Percentiles rank a stretch among this genome's conserved stretches.
Conservation (phyloP, 2,329 filamentous ascomycete species). For the Botryosphaeria dothidea region DNA sequence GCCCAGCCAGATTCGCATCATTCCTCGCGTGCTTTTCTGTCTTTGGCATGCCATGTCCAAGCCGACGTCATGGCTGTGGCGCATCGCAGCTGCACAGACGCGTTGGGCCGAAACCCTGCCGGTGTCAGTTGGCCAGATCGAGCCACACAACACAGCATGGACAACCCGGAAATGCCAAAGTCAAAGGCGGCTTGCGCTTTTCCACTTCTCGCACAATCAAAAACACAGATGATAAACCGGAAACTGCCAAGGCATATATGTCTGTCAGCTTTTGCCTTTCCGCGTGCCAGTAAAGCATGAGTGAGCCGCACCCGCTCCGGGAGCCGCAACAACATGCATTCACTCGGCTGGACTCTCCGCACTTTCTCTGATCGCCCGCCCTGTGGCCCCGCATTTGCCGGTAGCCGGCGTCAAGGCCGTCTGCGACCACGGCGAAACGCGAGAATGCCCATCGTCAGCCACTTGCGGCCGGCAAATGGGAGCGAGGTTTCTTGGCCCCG, state of each 20-base stretch:
- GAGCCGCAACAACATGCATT: not conserved
- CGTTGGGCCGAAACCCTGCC: not conserved
- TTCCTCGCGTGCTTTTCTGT: not conserved
- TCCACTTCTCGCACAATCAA: not conserved
- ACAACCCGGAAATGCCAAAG: too few relatives aligned
- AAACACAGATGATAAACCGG: not conserved
- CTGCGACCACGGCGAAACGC: constrained; percentile 8
- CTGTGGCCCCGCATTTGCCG: not conserved
- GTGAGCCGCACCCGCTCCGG: not conserved
- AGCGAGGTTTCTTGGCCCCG: not conserved
- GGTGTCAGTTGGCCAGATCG: not conserved
- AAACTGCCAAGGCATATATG: not conserved
- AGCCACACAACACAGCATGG: not conserved
- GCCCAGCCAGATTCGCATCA: too few relatives aligned
- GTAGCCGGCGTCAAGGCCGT: not conserved
- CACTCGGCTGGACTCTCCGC: not conserved
- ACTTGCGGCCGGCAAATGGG: not conserved
- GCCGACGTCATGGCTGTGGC: constrained; percentile 10
- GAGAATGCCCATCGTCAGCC: not conserved
- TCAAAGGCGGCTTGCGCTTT: not conserved
- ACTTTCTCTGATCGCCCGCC: not conserved
- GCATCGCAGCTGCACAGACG: not conserved
- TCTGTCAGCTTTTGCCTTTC: not conserved
- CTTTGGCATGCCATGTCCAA: not conserved
- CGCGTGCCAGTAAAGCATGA: not conserved